Conservation (phyloP, 139 green algal genomes). For the Coccomyxa sp. region DNA sequence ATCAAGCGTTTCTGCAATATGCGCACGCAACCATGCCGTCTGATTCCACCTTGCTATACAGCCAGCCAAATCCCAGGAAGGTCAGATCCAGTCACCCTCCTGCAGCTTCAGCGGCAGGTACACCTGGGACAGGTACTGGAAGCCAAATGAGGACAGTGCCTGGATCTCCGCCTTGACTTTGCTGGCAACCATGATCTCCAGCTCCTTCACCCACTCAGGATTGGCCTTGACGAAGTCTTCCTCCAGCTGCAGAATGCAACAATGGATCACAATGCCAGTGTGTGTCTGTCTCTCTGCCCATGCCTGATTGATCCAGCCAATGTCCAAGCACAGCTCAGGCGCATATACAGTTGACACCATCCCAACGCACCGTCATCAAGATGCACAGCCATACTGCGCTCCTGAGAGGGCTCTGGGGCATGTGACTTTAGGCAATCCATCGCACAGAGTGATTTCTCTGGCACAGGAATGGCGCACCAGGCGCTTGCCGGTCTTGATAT, state of each 20-base stretch:
- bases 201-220: conserved; percentile 90
- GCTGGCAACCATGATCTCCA: conserved; percentile 91
- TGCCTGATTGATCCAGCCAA: no score
- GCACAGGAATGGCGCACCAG: conserved; percentile 65
- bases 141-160: conserved; percentile 89
- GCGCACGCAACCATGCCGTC: no score
- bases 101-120: conserved; percentile 93
- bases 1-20: no score
- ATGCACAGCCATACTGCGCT: not conserved
- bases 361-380: not conserved
- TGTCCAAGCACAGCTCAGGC: no score
- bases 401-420: no score
- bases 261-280: conserved; percentile 66
- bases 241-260: conserved; percentile 71
- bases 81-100: conserved; percentile 85
- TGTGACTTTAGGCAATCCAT: not conserved
- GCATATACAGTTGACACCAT: no score
- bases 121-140: conserved; percentile 75
- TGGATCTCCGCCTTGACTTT: conserved; percentile 97
- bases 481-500: conserved; percentile 78
- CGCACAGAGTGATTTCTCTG: not conserved
- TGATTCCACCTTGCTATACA: no score
- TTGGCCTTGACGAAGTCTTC: conserved; percentile 94
- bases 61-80: no score
- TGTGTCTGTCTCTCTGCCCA: conserved; percentile 85